Evolutionary conservation across 2,329 filamentous ascomycete genomes (phyloP).

Genomic region (Mycosphaerella sp.): DNA sequence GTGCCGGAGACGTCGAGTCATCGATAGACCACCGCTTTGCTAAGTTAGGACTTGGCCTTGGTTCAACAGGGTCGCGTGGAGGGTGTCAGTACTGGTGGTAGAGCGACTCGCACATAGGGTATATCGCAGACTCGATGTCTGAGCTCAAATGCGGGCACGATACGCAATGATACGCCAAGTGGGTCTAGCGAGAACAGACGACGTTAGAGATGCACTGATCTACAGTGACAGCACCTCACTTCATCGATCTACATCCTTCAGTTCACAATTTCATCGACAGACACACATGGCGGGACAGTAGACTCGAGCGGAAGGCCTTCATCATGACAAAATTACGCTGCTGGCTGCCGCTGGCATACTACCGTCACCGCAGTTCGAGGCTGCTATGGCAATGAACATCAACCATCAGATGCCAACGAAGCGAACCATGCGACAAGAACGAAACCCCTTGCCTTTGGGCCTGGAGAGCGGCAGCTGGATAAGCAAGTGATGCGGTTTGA

Average conservation of each 20-base stretch:
- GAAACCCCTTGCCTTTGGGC: not conserved
- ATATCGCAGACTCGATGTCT: not conserved
- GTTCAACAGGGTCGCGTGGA: no score
- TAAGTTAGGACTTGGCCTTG: no score
- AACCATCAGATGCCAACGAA: no score
- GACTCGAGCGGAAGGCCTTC: not conserved
- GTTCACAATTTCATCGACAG: not conserved
- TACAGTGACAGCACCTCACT: not conserved
- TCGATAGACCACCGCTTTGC: no score
- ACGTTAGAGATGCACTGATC: slow-evolving; percentile 1
- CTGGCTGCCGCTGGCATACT: no score
- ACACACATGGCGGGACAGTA: not conserved
- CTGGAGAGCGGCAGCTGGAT: not conserved
- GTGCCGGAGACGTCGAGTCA: not conserved
- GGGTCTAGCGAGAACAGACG: not conserved
- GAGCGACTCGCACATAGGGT: no score
- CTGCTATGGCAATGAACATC: no score
- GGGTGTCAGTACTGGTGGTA: no score
- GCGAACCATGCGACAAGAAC: not conserved
- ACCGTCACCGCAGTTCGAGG: no score
- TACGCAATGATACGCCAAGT: not conserved
- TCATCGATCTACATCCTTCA: not conserved
- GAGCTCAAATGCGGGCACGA: not conserved
- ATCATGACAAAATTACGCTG: not conserved
- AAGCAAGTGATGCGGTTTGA: not conserved